phyloP scores from a whole-genome alignment of 164 flowering plant genomes.

The Nymphaea thermarum region DNA sequence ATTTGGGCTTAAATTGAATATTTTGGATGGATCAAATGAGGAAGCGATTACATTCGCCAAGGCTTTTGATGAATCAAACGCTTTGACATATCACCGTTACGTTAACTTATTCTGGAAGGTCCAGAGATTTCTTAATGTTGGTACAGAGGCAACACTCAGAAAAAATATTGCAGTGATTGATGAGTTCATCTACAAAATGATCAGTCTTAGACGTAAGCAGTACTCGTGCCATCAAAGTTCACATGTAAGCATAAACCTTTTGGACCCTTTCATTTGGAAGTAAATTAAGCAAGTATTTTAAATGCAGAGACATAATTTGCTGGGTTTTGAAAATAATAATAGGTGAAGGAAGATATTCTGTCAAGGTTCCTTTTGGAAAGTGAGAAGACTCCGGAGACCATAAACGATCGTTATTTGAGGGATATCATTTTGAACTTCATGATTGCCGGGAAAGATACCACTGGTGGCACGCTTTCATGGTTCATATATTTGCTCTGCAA shows the following conservation, averaged over 20 bases:
- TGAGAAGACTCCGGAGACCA: constrained; percentile 31
- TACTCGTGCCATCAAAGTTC: too few species aligned
- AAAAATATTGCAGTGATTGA: constrained; percentile 18
- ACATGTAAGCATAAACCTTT: too few species aligned
- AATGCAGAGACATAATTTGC: background rate
- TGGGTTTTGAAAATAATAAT: too few species aligned
- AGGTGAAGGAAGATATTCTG: constrained; percentile 41
- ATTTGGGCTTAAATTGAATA: constrained; percentile 9
- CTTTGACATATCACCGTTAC: constrained; percentile 7
- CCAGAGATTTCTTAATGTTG: constrained; percentile 19
- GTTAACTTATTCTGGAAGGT: constrained; percentile 23
- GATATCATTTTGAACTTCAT: constrained; percentile 54
- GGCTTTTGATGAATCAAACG: constrained; percentile 17
- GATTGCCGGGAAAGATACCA: constrained; percentile 55
- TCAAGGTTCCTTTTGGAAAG: constrained; percentile 49
- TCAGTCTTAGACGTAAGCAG: constrained; percentile 12
- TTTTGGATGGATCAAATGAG: constrained; percentile 1
- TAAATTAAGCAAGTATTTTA: too few species aligned
- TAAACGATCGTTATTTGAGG: constrained; percentile 46
- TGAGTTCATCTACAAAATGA: constrained; percentile 16
- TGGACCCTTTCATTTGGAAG: too few species aligned
- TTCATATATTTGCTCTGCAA: constrained; percentile 61
- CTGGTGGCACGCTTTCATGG: constrained; percentile 56
- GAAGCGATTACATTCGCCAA: constrained; percentile 3
- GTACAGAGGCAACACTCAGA: constrained; percentile 19